Evolutionary conservation across 768 basidiomycete genomes (phyloP), one percentile per base, ranked within the genome.

Genomic region (Kockovaella imperatae): DNA sequence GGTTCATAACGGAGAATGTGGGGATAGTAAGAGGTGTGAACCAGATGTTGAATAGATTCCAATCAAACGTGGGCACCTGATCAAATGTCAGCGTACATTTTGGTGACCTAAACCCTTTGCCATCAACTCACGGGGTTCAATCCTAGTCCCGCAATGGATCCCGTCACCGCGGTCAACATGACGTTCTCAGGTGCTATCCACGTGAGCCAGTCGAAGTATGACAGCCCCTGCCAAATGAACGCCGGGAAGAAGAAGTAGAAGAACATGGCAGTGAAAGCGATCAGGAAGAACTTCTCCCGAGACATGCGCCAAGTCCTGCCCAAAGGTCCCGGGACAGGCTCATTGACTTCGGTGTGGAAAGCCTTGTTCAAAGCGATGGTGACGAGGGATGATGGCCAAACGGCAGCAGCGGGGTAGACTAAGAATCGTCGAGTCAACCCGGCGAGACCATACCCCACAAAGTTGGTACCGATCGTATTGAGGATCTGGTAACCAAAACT

Each of bases 301-400:
- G 50, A 48, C 47, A 48, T 42, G 17, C 29, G 51, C 42, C 53
- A 60, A 14, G 53, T 46, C 20, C 91, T 6, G 80, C 81, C 51
- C 91, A 84, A 44, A 89, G 77, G 70, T 90, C 93, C 74, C 84
- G 83, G 15, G 87, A 93, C 95, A 86, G 97, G 44, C 91, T 84
- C 86, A 91, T 88, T 63, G 83, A 30, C 47, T 31, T 59, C 54
- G 35, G 58, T 49, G 84, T 24, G 62, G 53, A 64, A 57, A 2
- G 62, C 62, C 29, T 59, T 54, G 56, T 55, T 60, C 46, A 64
- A 41, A 5, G 56, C 56, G 34, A 64, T 45, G 18, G 56, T 60
- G 46, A 49, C 44, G 11, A 61, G 49, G 1, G 60, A 54, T 0
- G 50, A 20, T 7, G 60, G 60, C 60, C 60, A 61, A 23, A 61